Evolutionary conservation across 306 rosid genomes (phyloP), one percentile per base, ranked within the genome.

Genomic region (Purshia tridentata): DNA sequence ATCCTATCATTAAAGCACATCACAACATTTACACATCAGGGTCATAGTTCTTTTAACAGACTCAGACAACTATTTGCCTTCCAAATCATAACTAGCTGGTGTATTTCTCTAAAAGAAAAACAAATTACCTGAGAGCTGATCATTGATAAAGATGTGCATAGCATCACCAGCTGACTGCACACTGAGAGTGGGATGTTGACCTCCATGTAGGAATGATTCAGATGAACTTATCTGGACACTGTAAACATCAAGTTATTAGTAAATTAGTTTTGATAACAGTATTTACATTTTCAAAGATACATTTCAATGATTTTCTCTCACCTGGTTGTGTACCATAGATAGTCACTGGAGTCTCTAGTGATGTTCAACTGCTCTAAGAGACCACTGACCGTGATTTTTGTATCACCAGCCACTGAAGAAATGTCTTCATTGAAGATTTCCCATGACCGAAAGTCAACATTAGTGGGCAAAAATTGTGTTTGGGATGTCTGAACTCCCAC

Each of bases 251-350:
- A 42, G 67, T 39, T 68, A 76, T 5, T 53, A 50, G 15, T 6
- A 23, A 68, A 39, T 49, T 53, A 22, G 15, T 20, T 54, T 20
- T 39, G 45, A n/a, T 5, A 22, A 68, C 45, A 66, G 22, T 63
- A 48, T 19, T 13, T 22, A 18, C 40, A 48, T 22, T 8, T 50
- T 37, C 45, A 48, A 67, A 50, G 52, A 69, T 47, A 41, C 44
- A 55, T 13, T 8, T 51, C 3, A 52, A 6, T 9, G 64, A 65
- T 69, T 78, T 70, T 69, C 40, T 81, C 80, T 85, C 55, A 91
- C 98, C 89, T 92, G 71, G 98, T 89, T 77, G 87, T 77, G 73
- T 93, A 93, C 98, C 98, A 93, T 63, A 93, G 67, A 73, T 93
- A 93, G 72, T 93, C 98, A 15, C 87, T 74, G 18, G 84, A 65